Conservation (phyloP, 139 green algal species). For the Chlorokybus atmophyticus region DNA sequence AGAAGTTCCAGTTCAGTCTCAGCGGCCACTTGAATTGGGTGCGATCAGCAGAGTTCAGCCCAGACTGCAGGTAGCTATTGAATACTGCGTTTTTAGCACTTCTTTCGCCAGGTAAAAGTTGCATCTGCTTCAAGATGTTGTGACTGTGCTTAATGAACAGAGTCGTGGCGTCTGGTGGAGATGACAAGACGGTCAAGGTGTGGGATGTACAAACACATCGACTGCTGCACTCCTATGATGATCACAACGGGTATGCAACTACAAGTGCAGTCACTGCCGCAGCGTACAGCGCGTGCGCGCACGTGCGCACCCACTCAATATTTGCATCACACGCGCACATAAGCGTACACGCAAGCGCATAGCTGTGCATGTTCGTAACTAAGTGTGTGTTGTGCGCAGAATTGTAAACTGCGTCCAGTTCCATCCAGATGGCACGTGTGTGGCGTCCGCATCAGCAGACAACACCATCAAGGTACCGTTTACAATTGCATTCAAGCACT, state of each 20-base stretch:
- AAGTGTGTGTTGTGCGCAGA: background rate
- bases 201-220: slow-evolving; percentile 63
- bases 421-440: slow-evolving; percentile 70
- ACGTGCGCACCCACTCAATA: too few species aligned
- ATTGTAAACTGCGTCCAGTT: slow-evolving; percentile 52
- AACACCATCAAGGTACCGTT: slow-evolving; percentile 50
- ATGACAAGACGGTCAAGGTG: slow-evolving; percentile 62
- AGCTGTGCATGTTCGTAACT: too few species aligned
- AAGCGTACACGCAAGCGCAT: too few species aligned
- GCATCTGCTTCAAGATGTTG: background rate
- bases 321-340: too few species aligned
- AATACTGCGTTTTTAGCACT: background rate
- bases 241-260: slow-evolving; percentile 32
- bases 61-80: slow-evolving; percentile 37
- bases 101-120: background rate
- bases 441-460: slow-evolving; percentile 50
- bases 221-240: slow-evolving; percentile 50
- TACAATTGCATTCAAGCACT: too few species aligned
- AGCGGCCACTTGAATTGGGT: slow-evolving; percentile 80
- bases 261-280: too few species aligned
- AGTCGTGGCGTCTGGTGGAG: slow-evolving; percentile 56
- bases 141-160: slow-evolving; percentile 9
- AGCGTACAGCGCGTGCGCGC: too few species aligned
- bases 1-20: slow-evolving; percentile 65
- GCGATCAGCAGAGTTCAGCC: slow-evolving; percentile 48